Conservation (phyloP, 169 alveolate species). For the Cyclospora cayetanensis region DNA sequence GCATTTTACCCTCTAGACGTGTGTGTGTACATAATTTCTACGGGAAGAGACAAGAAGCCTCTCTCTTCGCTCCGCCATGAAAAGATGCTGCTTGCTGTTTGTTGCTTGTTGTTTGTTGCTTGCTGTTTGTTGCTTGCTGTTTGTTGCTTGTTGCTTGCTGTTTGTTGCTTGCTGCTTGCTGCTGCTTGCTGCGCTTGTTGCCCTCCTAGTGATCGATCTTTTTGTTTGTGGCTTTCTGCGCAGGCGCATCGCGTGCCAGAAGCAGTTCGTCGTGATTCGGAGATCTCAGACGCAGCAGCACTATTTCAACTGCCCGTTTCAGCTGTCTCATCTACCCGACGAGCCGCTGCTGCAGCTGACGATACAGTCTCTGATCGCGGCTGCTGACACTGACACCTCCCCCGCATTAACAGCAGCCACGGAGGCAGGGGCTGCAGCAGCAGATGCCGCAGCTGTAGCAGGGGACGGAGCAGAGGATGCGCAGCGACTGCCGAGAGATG, state of each 20-base stretch:
- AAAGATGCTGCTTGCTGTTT: constrained; percentile 49
- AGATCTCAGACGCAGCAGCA: constrained; percentile 84
- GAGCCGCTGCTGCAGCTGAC: constrained; percentile 16
- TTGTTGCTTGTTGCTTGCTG: too few species aligned
- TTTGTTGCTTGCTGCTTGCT: constrained; percentile 35
- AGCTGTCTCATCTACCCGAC: constrained; percentile 81
- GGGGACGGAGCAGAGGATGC: too few species aligned
- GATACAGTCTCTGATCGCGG: neutral
- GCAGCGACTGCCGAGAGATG: too few species aligned
- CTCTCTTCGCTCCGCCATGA: too few species aligned
- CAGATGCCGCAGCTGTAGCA: neutral
- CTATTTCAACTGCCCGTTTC: constrained; percentile 85
- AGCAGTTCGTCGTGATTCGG: neutral
- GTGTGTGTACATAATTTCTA: too few species aligned
- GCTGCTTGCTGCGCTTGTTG: neutral
- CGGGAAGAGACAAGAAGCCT: too few species aligned
- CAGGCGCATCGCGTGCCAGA: neutral
- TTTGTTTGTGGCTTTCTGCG: too few species aligned
- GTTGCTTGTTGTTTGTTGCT: too few species aligned
- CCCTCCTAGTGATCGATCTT: too few species aligned
- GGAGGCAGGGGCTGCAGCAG: neutral
- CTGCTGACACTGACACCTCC: neutral
- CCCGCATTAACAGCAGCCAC: neutral
- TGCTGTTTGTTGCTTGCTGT: too few species aligned
- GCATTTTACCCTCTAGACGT: too few species aligned